Base-by-base conservation (phyloP, 139 green algal genomes). In the Chlamydomonas sphaeroides region DNA sequence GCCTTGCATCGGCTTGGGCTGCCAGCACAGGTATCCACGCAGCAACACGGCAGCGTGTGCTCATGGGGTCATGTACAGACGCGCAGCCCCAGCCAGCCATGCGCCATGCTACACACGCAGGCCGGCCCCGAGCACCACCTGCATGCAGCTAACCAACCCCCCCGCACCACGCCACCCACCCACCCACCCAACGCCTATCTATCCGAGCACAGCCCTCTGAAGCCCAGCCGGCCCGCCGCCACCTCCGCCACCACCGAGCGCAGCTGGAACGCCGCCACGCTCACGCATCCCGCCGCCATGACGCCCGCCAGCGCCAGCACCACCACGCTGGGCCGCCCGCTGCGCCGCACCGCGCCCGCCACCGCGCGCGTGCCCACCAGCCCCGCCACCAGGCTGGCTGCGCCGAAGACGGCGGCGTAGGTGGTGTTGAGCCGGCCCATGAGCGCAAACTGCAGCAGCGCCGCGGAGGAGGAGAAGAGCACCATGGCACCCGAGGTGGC, bases 401-500 rank as follows among this genome's bases (percentile, higher is more conserved):
- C 78, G 5, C 69, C 78, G n/a, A 85, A 80, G 6, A 88, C 65
- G 23, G 32, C 28, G 3, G 66, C 76, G 57, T 88, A 88, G n/a
- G 45, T 14, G 14, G 35, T 5, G 74, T 89, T 85, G 18, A 93
- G 86, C 6, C 72, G 56, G 51, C 75, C 78, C n/a, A 74, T 48
- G 0, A 84, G 36, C 5, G 85, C 87, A 61, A 93, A 88, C n/a
- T 81, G 62, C 32, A 87, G 30, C 17, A 80, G 68, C 3, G 89
- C 89, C 21, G 75, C 48, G 51, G 61, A 83, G 39, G 81, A 84
- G 53, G 73, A 86, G 78, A 91, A 92, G 28, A 91, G 80, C 14
- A 93, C 85, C 72, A 93, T 87, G 30, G 90, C 69, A 45, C 62
- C 74, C 17, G 81, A 85, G 36, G 88, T 91, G 42, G 90, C 88